Conservation (phyloP, 345 rosid species). For the Mangifera indica region DNA sequence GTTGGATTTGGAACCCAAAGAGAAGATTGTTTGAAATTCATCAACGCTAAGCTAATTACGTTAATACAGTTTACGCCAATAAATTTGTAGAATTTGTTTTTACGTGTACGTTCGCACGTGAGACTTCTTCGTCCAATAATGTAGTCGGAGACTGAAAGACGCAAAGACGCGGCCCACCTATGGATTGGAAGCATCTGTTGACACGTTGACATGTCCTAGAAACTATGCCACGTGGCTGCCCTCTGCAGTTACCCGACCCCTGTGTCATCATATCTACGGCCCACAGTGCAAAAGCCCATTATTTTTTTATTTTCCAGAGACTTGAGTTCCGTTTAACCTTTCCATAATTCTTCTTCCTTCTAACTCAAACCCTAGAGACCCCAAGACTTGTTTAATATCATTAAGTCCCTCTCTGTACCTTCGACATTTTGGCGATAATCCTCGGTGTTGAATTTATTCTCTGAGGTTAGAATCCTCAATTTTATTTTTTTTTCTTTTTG, state of each 20-base stretch:
- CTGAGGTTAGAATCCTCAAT: constrained; percentile 4
- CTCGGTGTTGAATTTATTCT: background rate
- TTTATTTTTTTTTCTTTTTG: background rate
- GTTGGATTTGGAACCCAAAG: background rate
- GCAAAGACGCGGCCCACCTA: background rate
- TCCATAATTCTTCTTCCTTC: background rate
- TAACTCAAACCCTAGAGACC: constrained; percentile 9
- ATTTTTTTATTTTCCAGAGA: no score
- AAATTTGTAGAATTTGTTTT: no score
- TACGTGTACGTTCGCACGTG: background rate
- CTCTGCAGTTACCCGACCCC: constrained; percentile 14
- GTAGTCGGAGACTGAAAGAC: background rate
- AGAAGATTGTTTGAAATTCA: background rate
- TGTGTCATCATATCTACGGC: background rate
- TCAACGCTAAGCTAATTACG: no score
- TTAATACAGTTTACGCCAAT: no score
- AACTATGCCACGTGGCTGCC: constrained; percentile 16
- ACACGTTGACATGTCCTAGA: background rate
- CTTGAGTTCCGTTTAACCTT: background rate
- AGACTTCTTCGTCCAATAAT: background rate
- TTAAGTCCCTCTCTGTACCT: background rate
- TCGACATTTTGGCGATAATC: background rate
- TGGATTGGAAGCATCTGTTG: background rate
- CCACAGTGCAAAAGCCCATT: constrained; percentile 1
- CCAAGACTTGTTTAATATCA: background rate